phyloP scores from a whole-genome alignment of 208 protist genomes.

The Acanthamoeba culbertsoni region DNA sequence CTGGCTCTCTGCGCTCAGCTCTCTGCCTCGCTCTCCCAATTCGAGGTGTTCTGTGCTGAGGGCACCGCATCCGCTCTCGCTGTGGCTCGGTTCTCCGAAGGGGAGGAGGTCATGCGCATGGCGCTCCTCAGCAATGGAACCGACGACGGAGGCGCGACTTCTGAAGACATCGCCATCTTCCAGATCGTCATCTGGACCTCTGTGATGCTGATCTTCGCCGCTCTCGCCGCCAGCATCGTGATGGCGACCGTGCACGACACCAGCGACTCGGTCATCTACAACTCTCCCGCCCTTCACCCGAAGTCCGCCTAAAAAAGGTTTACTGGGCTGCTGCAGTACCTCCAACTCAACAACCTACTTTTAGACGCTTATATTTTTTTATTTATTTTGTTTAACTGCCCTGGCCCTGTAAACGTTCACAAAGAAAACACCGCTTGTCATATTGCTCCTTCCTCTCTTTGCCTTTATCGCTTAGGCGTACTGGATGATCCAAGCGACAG shows the following conservation, averaged over 20 bases:
- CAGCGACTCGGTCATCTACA: conserved; percentile 4
- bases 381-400: too few relatives aligned
- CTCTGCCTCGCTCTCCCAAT: neutral
- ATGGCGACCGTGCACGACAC: neutral
- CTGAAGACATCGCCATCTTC: neutral
- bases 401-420: too few relatives aligned
- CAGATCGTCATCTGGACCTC: neutral
- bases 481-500: too few relatives aligned
- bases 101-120: neutral
- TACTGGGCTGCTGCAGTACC: too few relatives aligned
- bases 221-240: neutral
- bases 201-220: neutral
- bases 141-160: neutral
- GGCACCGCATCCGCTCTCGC: neutral
- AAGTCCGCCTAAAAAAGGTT: neutral
- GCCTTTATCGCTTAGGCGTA: too few relatives aligned
- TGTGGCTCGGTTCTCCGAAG: neutral
- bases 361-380: too few relatives aligned
- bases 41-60: neutral
- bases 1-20: neutral
- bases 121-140: neutral
- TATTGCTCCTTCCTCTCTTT: too few relatives aligned
- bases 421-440: too few relatives aligned
- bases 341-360: too few relatives aligned
- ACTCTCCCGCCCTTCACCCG: neutral